These are phyloP conservation scores for Odonthalia washingtoniensis DNA, from an alignment of 31 red algal species.

Conservation along the genomic window DNA sequence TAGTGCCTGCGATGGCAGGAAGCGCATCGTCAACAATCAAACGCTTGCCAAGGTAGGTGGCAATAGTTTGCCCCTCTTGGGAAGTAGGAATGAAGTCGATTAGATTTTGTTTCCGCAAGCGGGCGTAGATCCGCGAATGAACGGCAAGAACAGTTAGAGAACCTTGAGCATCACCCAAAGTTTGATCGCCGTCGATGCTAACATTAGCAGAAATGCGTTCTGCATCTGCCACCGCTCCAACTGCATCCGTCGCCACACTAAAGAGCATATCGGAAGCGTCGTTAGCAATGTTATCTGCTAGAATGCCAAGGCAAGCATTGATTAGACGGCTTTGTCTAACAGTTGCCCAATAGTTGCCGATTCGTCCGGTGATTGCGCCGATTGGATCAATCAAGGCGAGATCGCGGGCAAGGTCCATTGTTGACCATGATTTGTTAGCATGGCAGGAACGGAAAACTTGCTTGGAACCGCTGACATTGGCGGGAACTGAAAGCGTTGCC, in stretches of 20 bases:
- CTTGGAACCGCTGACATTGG: too few relatives aligned
- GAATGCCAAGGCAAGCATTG: background rate
- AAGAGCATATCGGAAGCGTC: background rate
- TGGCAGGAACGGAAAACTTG: too few relatives aligned
- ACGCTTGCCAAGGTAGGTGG: background rate
- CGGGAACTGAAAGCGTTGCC: too few relatives aligned
- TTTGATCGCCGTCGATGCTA: background rate
- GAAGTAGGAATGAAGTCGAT: slow-evolving; percentile 18
- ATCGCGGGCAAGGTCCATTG: background rate
- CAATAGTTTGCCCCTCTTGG: background rate
- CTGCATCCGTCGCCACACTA: too few relatives aligned
- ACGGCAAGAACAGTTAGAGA: background rate
- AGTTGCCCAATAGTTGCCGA: slow-evolving; percentile 12
- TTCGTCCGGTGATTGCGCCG: slow-evolving; percentile 2
- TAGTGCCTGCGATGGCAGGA: background rate
- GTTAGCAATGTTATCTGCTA: slow-evolving; percentile 5
- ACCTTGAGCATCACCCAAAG: background rate
- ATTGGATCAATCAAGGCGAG: slow-evolving; percentile 9
- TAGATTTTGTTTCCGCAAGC: slow-evolving; percentile 11
- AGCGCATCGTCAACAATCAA: background rate
- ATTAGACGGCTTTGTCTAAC: background rate
- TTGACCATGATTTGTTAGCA: slow-evolving; percentile 12
- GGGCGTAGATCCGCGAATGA: background rate
- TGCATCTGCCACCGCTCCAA: too few relatives aligned
- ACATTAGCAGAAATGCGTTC: too few relatives aligned